Evolutionary conservation across 352 stramenopile species (phyloP), one percentile per base, ranked within the genome.

Genomic region (Globisporangium cederbergense): DNA sequence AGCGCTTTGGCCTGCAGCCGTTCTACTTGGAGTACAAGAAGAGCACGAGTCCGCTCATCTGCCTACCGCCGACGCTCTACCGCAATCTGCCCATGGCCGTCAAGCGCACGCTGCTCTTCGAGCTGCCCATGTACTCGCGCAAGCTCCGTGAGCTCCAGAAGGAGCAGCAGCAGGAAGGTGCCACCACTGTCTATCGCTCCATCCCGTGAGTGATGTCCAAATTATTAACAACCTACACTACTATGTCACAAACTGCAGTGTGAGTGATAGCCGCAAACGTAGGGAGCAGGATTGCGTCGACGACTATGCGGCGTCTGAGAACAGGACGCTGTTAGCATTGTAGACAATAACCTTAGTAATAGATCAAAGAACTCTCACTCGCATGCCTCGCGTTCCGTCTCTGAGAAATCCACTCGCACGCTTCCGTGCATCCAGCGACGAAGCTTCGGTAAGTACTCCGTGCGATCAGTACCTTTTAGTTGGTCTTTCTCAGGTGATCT

Each of bases 1-100:
- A 79, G 60, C 82, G 82, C 58, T 92, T 87, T 53, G 83, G 81
- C 2, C 56, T 71, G 16, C 62, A 86, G 22, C 62, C 76, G 11
- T 62, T 72, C 52, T 92, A 92, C 66, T 58, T 87, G 43, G 71
- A 86, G 45, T 88, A 92, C 73, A 92, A 92, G 59, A 55, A 42
- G 11, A 77, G 71, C 34, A 92, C 83, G 18, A 90, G 79, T 52
- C 72, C 78, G 43, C 59, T 92, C 45, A 46, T 88, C n/a, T 75
- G 74, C 50, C 65, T 90, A 34, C 79, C 81, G 30, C 76, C 76
- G 20, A 42, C 68, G 43, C 25, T 86, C 11, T 89, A 85, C 59
- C 69, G 73, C 4, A 11, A 55, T 0, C 55, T 86, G 2, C 76
- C 80, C 14, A 30, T 70, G 25, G 28, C 59, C 2, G 53, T 85